These are phyloP conservation scores for Rickenella mellea DNA, from an alignment of 768 basidiomycete genomes.

Conservation along the genomic window DNA sequence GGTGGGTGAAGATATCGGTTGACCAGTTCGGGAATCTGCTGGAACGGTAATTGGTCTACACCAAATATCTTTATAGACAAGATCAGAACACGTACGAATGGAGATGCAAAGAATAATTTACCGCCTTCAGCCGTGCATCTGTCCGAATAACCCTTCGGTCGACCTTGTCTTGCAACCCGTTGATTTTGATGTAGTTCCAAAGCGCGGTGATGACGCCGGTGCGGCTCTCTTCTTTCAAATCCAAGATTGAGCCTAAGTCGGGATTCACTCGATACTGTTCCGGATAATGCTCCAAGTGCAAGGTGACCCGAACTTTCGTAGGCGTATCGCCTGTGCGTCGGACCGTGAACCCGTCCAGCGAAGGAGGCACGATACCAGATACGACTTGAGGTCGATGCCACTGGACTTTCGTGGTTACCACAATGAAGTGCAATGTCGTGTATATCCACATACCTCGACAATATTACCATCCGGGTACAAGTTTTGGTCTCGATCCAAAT, in stretches of 20 bases:
- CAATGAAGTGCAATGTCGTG: not conserved
- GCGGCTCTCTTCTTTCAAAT: slow-evolving; percentile 78
- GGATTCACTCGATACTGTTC: slow-evolving; percentile 75
- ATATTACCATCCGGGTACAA: slow-evolving; percentile 81
- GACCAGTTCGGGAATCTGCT: slow-evolving; percentile 74
- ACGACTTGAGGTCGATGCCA: slow-evolving; percentile 50
- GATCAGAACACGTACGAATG: not conserved
- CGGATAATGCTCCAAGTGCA: slow-evolving; percentile 80
- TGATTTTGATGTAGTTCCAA: slow-evolving; percentile 88
- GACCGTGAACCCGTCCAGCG: slow-evolving; percentile 81
- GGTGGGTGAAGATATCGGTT: slow-evolving; percentile 71
- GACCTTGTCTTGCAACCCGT: slow-evolving; percentile 74
- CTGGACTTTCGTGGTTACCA: slow-evolving; percentile 21
- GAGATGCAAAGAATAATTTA: slow-evolving; percentile 20
- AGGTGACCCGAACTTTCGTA: slow-evolving; percentile 72
- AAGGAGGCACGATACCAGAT: slow-evolving; percentile 34
- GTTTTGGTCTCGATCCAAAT: slow-evolving; percentile 76
- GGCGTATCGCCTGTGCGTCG: slow-evolving; percentile 71
- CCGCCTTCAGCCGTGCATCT: slow-evolving; percentile 59
- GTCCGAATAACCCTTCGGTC: slow-evolving; percentile 63
- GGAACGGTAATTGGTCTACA: slow-evolving; percentile 61
- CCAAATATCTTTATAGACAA: slow-evolving; percentile 38
- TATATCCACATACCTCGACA: slow-evolving; percentile 56
- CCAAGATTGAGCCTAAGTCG: slow-evolving; percentile 59
- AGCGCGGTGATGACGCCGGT: slow-evolving; percentile 71